These are phyloP conservation scores for Entomortierella chlamydospora DNA, from an alignment of 192 early-diverging fungal species.

Conservation along the genomic window DNA sequence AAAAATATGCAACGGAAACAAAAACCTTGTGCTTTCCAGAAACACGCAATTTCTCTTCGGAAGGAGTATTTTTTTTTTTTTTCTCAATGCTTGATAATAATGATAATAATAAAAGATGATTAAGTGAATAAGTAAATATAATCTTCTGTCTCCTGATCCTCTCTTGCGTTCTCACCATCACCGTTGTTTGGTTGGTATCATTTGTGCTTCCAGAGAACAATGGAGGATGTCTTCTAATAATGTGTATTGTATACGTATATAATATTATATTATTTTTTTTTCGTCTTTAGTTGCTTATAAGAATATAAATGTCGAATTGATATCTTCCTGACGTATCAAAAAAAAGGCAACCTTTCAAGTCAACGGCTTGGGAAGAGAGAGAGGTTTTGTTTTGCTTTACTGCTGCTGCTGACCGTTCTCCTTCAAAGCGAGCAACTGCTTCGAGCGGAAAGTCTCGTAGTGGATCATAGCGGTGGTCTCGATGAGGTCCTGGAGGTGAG, in stretches of 20 bases:
- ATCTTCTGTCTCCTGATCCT: too few species aligned
- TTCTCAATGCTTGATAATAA: too few species aligned
- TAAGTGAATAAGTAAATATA: too few species aligned
- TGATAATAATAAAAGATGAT: too few species aligned
- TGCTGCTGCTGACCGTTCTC: constrained; percentile 62
- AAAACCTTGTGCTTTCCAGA: too few species aligned
- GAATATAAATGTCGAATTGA: not conserved
- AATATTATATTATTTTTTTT: too few species aligned
- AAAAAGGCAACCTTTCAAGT: not conserved
- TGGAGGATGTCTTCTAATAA: not conserved
- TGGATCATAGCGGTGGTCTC: constrained; percentile 94
- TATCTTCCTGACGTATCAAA: not conserved
- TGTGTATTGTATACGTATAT: not conserved
- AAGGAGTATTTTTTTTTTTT: too few species aligned
- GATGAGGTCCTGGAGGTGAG: constrained; percentile 97
- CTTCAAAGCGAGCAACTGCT: constrained; percentile 70
- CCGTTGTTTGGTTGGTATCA: not conserved
- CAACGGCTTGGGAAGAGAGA: too few species aligned
- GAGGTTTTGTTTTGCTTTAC: too few species aligned
- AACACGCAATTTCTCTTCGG: too few species aligned
- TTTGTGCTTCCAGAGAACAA: not conserved
- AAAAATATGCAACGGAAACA: too few species aligned
- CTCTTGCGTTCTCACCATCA: not conserved
- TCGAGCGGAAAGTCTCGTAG: constrained; percentile 95
- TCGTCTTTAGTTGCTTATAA: not conserved